Conservation (phyloP, 139 green algal species). For the Tetradesmus obliquus region DNA sequence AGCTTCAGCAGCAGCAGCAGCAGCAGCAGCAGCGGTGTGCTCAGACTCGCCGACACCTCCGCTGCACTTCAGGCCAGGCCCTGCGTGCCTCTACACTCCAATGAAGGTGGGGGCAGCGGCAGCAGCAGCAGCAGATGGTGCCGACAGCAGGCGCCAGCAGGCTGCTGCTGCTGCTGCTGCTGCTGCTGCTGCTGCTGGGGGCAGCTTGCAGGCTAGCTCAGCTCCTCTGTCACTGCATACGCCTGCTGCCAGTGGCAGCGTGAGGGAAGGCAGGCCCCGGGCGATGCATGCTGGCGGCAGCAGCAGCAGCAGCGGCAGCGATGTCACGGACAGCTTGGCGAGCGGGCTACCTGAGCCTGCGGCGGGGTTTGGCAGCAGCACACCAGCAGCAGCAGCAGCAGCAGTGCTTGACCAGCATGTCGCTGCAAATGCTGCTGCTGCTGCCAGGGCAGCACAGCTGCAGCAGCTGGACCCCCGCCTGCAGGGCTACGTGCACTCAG, state of each 20-base stretch:
- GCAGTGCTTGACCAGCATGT: not conserved
- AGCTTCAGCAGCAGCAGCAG: not conserved
- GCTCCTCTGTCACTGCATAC: not conserved
- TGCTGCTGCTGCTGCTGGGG: not conserved
- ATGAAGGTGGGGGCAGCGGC: constrained; percentile 7
- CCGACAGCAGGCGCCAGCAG: not conserved
- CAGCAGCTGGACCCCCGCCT: not conserved
- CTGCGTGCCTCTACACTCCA: not conserved
- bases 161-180: not conserved
- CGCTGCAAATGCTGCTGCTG: not conserved
- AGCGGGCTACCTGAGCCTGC: not conserved
- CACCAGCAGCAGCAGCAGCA: not conserved
- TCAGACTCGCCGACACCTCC: not conserved
- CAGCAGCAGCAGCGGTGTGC: not conserved
- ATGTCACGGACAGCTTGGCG: not conserved
- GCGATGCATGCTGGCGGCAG: not conserved
- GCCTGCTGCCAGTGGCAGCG: not conserved
- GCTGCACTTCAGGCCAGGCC: not conserved
- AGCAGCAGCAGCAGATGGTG: constrained; percentile 5
- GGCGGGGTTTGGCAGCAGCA: not conserved
- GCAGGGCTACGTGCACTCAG: constrained; percentile 7
- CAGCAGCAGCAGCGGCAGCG: constrained; percentile 14
- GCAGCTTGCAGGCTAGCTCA: not conserved
- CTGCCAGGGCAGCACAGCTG: not conserved
- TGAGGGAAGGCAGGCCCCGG: not conserved